A percentile compares a stretch with the other conserved stretches of the same genome.
Evolutionary conservation across 305 asterid genomes (phyloP).

Genomic region (Fraxinus velutina): DNA sequence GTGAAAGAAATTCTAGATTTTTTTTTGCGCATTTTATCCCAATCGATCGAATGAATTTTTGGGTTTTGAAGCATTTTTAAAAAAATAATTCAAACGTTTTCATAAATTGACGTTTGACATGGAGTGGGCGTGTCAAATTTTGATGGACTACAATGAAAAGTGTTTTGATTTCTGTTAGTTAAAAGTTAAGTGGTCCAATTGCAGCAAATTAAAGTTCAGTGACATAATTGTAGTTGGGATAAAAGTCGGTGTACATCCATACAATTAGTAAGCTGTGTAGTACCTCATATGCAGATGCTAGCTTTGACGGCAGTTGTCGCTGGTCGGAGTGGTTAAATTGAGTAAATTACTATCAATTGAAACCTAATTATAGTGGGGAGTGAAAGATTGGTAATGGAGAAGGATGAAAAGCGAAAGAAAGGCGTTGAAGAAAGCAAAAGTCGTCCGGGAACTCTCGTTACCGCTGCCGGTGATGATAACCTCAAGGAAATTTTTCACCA

Average conservation of each 20-base stretch:
- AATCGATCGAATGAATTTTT: too few species aligned
- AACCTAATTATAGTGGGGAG: background rate
- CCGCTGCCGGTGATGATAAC: constrained; percentile 55
- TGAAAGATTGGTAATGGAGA: constrained; percentile 13
- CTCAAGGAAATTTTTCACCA: constrained; percentile 56
- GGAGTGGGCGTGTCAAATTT: background rate
- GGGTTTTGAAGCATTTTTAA: background rate
- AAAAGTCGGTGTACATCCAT: background rate
- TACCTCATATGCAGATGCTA: background rate
- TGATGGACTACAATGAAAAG: background rate
- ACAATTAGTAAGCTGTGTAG: background rate
- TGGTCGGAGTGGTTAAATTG: background rate
- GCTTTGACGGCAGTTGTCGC: background rate
- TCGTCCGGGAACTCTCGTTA: constrained; percentile 28
- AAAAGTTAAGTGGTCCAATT: background rate
- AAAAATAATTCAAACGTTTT: background rate
- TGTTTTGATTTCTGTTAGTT: background rate
- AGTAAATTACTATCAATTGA: background rate
- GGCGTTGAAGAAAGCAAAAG: constrained; percentile 4
- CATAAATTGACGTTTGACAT: background rate
- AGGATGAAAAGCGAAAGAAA: constrained; percentile 13
- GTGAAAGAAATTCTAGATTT: background rate
- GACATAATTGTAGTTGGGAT: background rate
- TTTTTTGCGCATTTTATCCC: too few species aligned
- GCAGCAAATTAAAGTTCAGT: background rate